Base-by-base conservation (phyloP, 768 basidiomycete genomes). In the Phlebiopsis gigantea region DNA sequence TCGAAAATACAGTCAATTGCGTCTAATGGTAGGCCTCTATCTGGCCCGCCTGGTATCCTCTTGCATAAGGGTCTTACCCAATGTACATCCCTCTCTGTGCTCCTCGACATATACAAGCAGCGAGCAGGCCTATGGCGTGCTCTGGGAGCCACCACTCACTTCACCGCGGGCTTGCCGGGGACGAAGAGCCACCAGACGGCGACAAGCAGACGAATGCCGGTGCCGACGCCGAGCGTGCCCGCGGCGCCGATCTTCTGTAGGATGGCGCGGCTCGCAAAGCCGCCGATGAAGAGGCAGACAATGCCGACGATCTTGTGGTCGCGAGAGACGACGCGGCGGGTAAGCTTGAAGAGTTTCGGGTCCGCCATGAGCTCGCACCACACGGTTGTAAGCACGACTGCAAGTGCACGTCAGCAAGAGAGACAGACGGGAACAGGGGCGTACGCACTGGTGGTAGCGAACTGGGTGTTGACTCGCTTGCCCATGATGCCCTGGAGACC, bases 351-450 rank as follows among this genome's bases (percentile, higher is more conserved):
- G 21, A 95, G 79, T 46, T 80, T 71, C 0, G 91, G 91, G 68
- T 92, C 90, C 49, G 85, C 84, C 78, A 89, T 79, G 47, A 94
- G 80, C 63, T 94, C 92, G 62, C 91, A 90, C 90, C 90, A 94
- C 56, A 92, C 80, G 17, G 88, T 90, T 15, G 92, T 94, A 9
- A 94, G 76, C 44, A 93, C 89, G 61, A 92, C 89, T 84, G 67
- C 21, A 26, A 44, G 43, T 29, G 53, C n/a, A 41, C 21, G 8
- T 44, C 41, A 59, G 28, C 1, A n/a, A 26, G 29, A 2, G 25
- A 43, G 29, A 14, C 19, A 29, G 42, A 26, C 2, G 6, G 28
- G 39, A 59, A 51, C 14, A 22, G 28, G 21, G 24, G 15, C 10
- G 42, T 2, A 78, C 82, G 65, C 43, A 87, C 87, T 84, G 19